phyloP scores from a whole-genome alignment of 805 yeast species.

The Nakazawaea molendinolei region DNA sequence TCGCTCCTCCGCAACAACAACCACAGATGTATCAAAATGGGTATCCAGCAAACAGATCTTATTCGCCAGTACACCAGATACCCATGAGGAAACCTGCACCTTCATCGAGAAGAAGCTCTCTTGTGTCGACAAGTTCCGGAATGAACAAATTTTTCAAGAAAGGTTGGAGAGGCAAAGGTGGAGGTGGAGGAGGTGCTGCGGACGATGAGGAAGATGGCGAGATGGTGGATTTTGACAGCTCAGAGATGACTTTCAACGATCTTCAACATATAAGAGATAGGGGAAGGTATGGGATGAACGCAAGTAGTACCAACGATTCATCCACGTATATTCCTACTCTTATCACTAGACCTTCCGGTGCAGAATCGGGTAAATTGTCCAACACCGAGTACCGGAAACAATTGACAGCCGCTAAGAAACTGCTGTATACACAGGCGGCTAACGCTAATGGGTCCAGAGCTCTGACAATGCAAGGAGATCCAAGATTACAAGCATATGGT shows the following conservation, averaged over 20 bases:
- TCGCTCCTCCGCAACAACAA: constrained; percentile 13
- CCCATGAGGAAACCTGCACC: constrained; percentile 12
- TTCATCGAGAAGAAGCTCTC: constrained; percentile 18
- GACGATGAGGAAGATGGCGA: constrained; percentile 21
- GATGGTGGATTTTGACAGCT: constrained; percentile 28
- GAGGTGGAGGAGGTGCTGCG: constrained; percentile 20
- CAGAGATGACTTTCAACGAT: constrained; percentile 56
- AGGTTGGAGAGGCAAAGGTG: constrained; percentile 23
- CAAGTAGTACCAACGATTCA: constrained; percentile 30
- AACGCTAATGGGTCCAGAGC: constrained; percentile 10
- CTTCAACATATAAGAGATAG: constrained; percentile 56
- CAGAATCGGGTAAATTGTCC: constrained; percentile 22
- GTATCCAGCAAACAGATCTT: constrained; percentile 11
- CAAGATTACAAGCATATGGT: constrained; percentile 26
- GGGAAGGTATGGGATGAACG: constrained; percentile 54
- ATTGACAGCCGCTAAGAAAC: constrained; percentile 60
- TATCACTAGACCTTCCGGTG: constrained; percentile 26
- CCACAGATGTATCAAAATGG: constrained; percentile 14
- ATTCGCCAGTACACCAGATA: constrained; percentile 5
- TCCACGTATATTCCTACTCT: constrained; percentile 72
- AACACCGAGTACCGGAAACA: constrained; percentile 65
- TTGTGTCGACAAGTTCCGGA: constrained; percentile 23
- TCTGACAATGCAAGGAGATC: constrained; percentile 14
- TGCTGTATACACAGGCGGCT: constrained; percentile 30
- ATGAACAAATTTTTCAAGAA: constrained; percentile 38